Conservation (phyloP, 2,329 filamentous ascomycete genomes). For the Amesomyces nigricolor region DNA sequence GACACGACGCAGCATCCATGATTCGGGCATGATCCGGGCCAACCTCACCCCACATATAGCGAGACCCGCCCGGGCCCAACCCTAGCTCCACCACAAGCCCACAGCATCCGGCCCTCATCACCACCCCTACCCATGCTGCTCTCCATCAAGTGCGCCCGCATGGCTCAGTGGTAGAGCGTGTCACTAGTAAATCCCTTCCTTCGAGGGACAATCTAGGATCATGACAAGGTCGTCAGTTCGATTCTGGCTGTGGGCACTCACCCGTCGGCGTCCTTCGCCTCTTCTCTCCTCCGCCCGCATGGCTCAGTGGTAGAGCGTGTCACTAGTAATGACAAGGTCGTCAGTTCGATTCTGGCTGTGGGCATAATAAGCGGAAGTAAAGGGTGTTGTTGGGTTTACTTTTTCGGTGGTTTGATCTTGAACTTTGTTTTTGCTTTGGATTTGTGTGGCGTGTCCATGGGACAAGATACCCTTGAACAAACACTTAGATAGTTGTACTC, state of each 20-base stretch:
- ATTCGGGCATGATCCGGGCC: neutral
- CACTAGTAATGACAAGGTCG: conserved; percentile 12
- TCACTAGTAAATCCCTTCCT: conserved; percentile 14
- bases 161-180: conserved; percentile 23
- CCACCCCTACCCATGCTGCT: neutral
- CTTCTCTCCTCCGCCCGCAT: conserved; percentile 1
- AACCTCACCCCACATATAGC: neutral
- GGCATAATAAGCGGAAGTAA: conserved; percentile 3
- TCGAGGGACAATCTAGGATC: no score
- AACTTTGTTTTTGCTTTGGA: neutral
- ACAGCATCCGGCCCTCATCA: neutral
- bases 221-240: conserved; percentile 21
- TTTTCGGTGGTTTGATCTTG: neutral
- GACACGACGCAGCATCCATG: neutral
- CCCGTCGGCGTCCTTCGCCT: neutral
- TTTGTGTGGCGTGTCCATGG: no score
- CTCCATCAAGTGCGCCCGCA: conserved; percentile 14
- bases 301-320: conserved; percentile 13
- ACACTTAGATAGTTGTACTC: no score
- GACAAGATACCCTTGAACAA: no score
- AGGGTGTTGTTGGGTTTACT: neutral
- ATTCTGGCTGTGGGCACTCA: conserved; percentile 19
- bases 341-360: conserved; percentile 17
- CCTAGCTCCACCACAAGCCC: conserved; percentile 4
- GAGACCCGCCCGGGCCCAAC: conserved; percentile 6